Base-by-base conservation (phyloP, 139 green algal genomes). In the Asterochloris erici region DNA sequence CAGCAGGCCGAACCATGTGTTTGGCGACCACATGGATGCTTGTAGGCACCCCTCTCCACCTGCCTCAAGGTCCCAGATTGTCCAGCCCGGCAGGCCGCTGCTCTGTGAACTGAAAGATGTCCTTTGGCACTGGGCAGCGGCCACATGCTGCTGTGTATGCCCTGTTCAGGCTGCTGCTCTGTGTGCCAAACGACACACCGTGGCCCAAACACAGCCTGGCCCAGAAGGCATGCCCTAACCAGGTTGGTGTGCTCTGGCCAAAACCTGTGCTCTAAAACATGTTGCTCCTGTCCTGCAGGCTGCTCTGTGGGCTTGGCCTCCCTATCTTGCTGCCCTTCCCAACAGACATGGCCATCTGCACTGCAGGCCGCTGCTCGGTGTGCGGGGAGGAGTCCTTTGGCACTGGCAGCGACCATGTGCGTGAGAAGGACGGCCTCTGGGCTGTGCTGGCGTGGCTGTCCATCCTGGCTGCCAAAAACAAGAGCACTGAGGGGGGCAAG, bases 351-450 rank as follows among this genome's bases (percentile, higher is more conserved):
- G 54, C 0, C 13, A 21, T 23, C 23, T 69, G 60, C 23, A 17
- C 15, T 76, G 70, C 83, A 69, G 95, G 92, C 78, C 91, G 96
- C 89, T 99, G 96, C 91, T 94, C 84, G 63, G 89, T 99, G 60
- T 99, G 96, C 80, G 97, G 97, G 16, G 97, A 99, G 92, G 97
- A 99, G 93, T 96, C 89, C 77, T 99, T 99, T 76, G 97, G 97
- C 63, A 99, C 97, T 1, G 95, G 97, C 81, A 91, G 87, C 19
- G 97, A 99, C 91, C 97, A 99, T 91, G 93, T 94, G 38, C 78
- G 97, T 24, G 97, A 99, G 88, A 99, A 99, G 95, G 96, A 99
- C 84, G 96, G 96, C 38, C 91, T 99, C 79, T 99, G 96, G 93
- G 97, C 97, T 1, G 96, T 99, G 82, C 92, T 99, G 54, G 93